Base-by-base conservation (phyloP, 768 basidiomycete species). In the Amanita molliuscula region DNA sequence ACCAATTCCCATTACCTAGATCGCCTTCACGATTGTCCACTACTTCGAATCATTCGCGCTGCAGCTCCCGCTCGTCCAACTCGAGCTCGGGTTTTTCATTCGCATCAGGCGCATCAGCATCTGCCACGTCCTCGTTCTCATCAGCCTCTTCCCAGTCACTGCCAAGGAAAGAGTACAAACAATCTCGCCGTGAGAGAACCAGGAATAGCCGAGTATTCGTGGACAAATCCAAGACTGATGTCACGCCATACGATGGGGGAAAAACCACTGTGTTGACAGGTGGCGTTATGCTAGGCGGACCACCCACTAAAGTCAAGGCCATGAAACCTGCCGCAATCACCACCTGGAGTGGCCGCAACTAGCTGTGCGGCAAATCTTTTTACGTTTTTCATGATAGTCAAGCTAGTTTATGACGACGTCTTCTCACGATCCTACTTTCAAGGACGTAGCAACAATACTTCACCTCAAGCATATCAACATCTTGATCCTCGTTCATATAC, bases 181-280 rank as follows among this genome's bases (percentile, higher is more conserved):
- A 76, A 49, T 84, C 82, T 20, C 81, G 83, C 48, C 77, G 84
- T 53, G 85, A 88, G 63, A 76, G 74, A 44, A 77, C 78, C 7
- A 75, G 81, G 54, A 81, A 82, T 62, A 76, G 76, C 20, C 79
- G 78, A 54, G 83, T 89, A 56, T 88, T 75, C 60, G 65, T 90
- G 48, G 88, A 90, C 64, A 77, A 72, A 18, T 67, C 81, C 59
- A 89, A 82, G 72, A 88, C 67, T 48, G 84, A 84, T 40, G 84
- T 89, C 54, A 89, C 87, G 42, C 84, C 84, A 58, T 90, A 90
- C 58, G 87, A 90, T 56, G 87, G 86, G 50, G 88, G 88, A 55
- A 88, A 88, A 75, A 90, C 88, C 47, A 88, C 87, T 25, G 87
- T 89, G 44, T 78, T 90, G 57, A 88, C 87, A 2, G 88, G 88